These are phyloP conservation scores for Corchorus olitorius DNA, from an alignment of 345 rosid genomes.

Conservation along the genomic window DNA sequence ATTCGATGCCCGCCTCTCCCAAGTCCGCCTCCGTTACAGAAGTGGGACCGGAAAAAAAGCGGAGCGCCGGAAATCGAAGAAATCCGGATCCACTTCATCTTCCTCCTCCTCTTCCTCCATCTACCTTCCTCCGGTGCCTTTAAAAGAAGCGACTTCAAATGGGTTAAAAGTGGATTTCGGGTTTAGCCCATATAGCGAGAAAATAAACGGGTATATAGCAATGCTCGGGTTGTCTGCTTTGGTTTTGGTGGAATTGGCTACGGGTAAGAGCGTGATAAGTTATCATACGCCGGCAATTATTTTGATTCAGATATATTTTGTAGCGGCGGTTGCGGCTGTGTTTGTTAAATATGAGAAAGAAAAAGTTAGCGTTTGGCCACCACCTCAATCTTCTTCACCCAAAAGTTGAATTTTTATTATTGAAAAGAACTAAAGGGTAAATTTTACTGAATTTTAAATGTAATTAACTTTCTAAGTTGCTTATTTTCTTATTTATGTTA, in stretches of 20 bases:
- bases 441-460: not conserved
- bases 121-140: constrained; percentile 73
- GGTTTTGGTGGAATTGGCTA: constrained; percentile 81
- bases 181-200: constrained; percentile 71
- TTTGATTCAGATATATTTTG: constrained; percentile 67
- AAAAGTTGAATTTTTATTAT: constrained; percentile 18
- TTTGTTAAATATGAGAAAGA: constrained; percentile 74
- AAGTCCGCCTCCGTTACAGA: constrained; percentile 63
- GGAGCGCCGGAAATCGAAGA: constrained; percentile 67
- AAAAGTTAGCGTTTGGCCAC: constrained; percentile 77
- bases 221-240: constrained; percentile 72
- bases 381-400: constrained; percentile 44
- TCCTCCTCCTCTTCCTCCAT: constrained; percentile 39
- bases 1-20: constrained; percentile 76
- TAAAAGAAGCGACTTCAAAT: constrained; percentile 64
- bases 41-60: constrained; percentile 89
- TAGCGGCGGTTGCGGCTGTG: constrained; percentile 68
- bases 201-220: constrained; percentile 74
- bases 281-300: constrained; percentile 81
- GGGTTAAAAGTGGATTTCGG: constrained; percentile 84
- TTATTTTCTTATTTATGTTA: constrained; percentile 21
- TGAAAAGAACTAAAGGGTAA: not conserved
- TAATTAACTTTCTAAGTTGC: not conserved
- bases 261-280: constrained; percentile 79
- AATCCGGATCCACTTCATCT: constrained; percentile 31